Base-by-base conservation (phyloP, 306 rosid genomes). In the Cicer arietinum region DNA sequence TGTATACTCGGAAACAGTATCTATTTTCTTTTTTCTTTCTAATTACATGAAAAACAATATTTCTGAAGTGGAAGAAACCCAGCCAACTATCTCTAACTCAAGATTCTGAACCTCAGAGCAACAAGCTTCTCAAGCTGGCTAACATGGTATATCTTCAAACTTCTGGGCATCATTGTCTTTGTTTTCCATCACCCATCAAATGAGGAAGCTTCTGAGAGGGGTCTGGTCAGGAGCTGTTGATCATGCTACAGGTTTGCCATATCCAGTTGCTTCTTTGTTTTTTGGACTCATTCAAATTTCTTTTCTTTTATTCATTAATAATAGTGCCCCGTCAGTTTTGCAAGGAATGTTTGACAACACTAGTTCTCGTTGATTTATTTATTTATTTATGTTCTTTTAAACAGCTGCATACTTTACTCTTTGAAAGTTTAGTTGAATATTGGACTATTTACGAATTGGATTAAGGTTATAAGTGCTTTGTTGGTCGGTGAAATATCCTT, bases 121-220 rank as follows among this genome's bases (percentile, higher is more conserved):
- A 46, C 8, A 10, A 12, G 18, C 41, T 40, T 63, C 50, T 35
- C 22, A 74, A 60, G 69, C 59, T 37, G n/a, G 58, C 58, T 25
- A 73, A 25, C 16, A 25, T 22, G 58, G 57, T 44, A 14, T n/a
- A 73, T 4, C 54, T 56, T 50, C 9, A 42, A 62, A 17, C 22
- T n/a, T 58, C 17, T 37, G 16, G 22, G 18, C 52, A 77, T 85
- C 68, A 86, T 88, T 67, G 80, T 91, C 62, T 91, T 89, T 7
- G 62, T 82, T 64, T 84, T 88, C 73, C 83, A 84, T 9, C 62
- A 85, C 17, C 85, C 85, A 18, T 39, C 79, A 44, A 30, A 35
- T 11, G 10, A 8, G 30, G 63, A 71, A 53, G 41, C 66, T 41
- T 41, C 11, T 71, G 2, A 54, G 66, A 53, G 53, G 65, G 40